Conservation (phyloP, 1,284 basidiomycete genomes). For the Cryptococcus sp. region DNA sequence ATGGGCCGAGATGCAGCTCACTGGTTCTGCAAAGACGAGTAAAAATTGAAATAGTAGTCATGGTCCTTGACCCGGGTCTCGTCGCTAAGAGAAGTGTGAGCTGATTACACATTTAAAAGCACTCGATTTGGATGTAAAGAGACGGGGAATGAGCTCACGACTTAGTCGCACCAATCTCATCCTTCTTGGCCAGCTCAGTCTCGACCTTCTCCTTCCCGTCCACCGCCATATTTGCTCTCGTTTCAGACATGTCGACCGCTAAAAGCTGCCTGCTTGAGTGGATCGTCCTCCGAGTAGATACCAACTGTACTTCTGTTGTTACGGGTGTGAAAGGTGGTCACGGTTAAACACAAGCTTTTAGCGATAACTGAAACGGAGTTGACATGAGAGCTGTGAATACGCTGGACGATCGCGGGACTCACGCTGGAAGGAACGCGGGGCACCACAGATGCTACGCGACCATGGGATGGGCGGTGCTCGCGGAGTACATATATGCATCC, state of each 20-base stretch:
- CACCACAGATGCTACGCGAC: no score
- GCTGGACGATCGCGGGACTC: neutral
- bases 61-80: conserved; percentile 27
- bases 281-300: no score
- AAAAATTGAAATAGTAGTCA: conserved; percentile 48
- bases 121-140: no score
- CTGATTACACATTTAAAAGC: neutral
- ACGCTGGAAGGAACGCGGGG: no score
- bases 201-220: neutral
- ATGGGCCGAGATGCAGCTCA: conserved; percentile 11
- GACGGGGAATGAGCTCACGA: neutral
- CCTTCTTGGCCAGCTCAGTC: neutral
- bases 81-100: neutral
- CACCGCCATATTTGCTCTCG: neutral
- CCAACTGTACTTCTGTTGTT: neutral
- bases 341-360: neutral
- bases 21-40: conserved; percentile 46
- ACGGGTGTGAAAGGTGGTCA: neutral
- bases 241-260: neutral
- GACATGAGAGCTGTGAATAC: neutral
- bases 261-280: no score
- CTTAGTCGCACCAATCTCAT: neutral
- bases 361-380: neutral
- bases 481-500: no score
- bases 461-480: no score